Evolutionary conservation across 257 asterid genomes (phyloP).

Genomic region (Gentiana macrophylla): DNA sequence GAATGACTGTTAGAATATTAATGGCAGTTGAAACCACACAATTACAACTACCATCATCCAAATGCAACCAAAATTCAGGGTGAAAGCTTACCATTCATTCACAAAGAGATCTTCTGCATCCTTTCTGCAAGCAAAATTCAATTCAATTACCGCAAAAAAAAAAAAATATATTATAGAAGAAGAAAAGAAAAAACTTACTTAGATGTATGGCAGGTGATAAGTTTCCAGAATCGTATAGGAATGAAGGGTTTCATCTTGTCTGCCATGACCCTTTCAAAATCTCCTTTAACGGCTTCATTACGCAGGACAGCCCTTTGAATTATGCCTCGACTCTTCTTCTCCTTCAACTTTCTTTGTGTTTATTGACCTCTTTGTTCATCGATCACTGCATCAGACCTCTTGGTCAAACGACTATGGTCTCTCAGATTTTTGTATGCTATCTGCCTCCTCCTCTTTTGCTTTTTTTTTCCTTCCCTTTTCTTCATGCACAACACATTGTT

Average conservation of each 20-base stretch:
- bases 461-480: too few relatives aligned
- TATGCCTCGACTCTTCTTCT: slow-evolving; percentile 52
- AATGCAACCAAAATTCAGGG: background rate
- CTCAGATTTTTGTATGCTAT: slow-evolving; percentile 54
- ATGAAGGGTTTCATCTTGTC: slow-evolving; percentile 10
- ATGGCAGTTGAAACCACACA: background rate
- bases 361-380: slow-evolving; percentile 34
- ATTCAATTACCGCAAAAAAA: background rate
- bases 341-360: slow-evolving; percentile 46
- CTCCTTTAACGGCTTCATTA: slow-evolving; percentile 37
- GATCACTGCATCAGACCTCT: slow-evolving; percentile 51
- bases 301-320: slow-evolving; percentile 31
- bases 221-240: background rate
- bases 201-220: background rate
- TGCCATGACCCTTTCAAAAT: slow-evolving; percentile 43
- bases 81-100: background rate
- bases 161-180: too few relatives aligned
- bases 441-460: too few relatives aligned
- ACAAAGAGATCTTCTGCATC: background rate
- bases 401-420: slow-evolving; percentile 54
- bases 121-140: background rate
- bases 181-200: background rate
- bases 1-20: background rate
- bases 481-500: too few relatives aligned
- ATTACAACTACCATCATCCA: background rate